These are phyloP conservation scores for Penicillium taxi DNA, from an alignment of 495 filamentous ascomycete species.

Conservation along the genomic window DNA sequence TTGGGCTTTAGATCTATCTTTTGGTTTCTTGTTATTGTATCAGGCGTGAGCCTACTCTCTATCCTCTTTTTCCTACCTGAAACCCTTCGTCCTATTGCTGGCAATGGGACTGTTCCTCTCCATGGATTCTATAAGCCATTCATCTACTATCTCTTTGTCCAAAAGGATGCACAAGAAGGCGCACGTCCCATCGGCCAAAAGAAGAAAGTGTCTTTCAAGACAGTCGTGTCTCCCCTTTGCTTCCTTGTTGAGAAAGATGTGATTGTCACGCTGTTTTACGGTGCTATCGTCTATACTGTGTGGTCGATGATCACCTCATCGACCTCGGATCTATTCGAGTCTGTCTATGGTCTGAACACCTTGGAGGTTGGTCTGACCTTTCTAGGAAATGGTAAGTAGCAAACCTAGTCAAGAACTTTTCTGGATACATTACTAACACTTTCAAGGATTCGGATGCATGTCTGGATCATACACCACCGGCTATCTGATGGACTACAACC, in stretches of 20 bases:
- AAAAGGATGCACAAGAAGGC: conserved; percentile 16
- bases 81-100: conserved; percentile 63
- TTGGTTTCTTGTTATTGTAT: conserved; percentile 60
- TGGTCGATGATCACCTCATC: conserved; percentile 46
- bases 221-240: conserved; percentile 29
- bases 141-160: conserved; percentile 29
- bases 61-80: conserved; percentile 57
- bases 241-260: conserved; percentile 40
- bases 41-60: conserved; percentile 38
- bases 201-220: conserved; percentile 28
- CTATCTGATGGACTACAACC: conserved; percentile 36
- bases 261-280: conserved; percentile 37
- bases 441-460: conserved; percentile 28
- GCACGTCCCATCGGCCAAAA: conserved; percentile 12
- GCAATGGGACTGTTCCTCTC: conserved; percentile 51
- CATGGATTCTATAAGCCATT: conserved; percentile 31
- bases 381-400: conserved; percentile 33
- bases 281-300: conserved; percentile 41
- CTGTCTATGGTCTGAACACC: conserved; percentile 24
- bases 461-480: conserved; percentile 30
- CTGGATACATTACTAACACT: conserved; percentile 4
- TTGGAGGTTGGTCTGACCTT: conserved; percentile 37
- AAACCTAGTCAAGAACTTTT: too few species aligned
- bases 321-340: conserved; percentile 35
- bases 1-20: conserved; percentile 65